Percentiles rank a stretch among this genome's conserved stretches.
These are phyloP conservation scores for Singerocomus inundabilis DNA, from an alignment of 1,284 basidiomycete species.

Conservation along the genomic window DNA sequence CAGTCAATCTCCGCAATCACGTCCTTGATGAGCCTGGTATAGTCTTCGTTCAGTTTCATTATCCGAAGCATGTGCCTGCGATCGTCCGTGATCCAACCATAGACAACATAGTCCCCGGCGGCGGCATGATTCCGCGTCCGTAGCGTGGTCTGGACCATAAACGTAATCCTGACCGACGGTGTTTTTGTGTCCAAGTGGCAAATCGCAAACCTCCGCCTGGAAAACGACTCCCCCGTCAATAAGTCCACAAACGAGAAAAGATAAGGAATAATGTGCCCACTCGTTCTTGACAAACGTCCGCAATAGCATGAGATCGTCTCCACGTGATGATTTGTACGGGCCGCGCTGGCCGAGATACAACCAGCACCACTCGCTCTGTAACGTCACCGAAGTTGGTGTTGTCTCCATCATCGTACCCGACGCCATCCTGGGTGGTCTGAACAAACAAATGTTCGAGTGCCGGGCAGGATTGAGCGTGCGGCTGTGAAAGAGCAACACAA, in stretches of 20 bases:
- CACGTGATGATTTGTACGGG: constrained; percentile 34
- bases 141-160: constrained; percentile 25
- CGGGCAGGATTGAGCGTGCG: constrained; percentile 31
- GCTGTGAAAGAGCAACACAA: constrained; percentile 32
- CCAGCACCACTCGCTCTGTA: constrained; percentile 33
- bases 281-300: constrained; percentile 30
- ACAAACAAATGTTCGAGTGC: constrained; percentile 32
- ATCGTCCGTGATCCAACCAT: constrained; percentile 33
- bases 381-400: constrained; percentile 18
- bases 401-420: not conserved
- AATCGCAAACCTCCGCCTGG: constrained; percentile 28
- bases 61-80: constrained; percentile 31
- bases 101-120: constrained; percentile 31
- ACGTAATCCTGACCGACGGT: constrained; percentile 29
- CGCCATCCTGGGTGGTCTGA: constrained; percentile 18
- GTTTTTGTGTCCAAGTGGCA: constrained; percentile 28
- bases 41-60: constrained; percentile 30
- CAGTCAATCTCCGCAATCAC: constrained; percentile 30
- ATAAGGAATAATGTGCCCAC: constrained; percentile 14
- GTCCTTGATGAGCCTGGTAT: constrained; percentile 22
- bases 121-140: constrained; percentile 23
- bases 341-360: constrained; percentile 16
- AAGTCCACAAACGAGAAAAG: not conserved
- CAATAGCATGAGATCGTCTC: constrained; percentile 29
- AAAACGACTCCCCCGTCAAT: not conserved